Evolutionary conservation across 805 yeast genomes (phyloP).

Genomic region (Wickerhamiella cacticola): DNA sequence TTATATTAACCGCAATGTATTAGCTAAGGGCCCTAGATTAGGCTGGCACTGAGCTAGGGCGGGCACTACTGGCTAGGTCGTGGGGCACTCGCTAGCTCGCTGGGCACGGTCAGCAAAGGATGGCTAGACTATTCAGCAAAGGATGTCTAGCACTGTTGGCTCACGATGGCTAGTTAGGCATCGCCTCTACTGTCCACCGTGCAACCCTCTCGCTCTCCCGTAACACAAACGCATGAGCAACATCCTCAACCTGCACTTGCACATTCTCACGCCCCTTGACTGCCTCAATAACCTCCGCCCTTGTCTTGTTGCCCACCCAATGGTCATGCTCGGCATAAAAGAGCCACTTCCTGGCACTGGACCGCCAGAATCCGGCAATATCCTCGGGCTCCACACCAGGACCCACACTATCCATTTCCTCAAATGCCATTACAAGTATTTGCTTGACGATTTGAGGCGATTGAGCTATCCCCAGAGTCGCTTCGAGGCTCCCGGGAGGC

Average conservation of each 20-base stretch:
- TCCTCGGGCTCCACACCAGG: slow-evolving; percentile 29
- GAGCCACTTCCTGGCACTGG: slow-evolving; percentile 38
- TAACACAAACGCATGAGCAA: slow-evolving; percentile 9
- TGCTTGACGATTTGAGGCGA: slow-evolving; percentile 40
- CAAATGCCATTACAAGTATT: slow-evolving; percentile 43
- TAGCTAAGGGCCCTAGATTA: too few species aligned
- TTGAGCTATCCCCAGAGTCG: slow-evolving; percentile 35
- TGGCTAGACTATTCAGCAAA: too few species aligned
- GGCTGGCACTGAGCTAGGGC: too few species aligned
- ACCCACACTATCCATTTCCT: slow-evolving; percentile 45
- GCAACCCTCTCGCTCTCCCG: neutral
- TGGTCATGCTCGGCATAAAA: slow-evolving; percentile 50
- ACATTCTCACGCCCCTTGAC: slow-evolving; percentile 10
- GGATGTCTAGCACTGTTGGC: too few species aligned
- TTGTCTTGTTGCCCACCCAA: slow-evolving; percentile 49
- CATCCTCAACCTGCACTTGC: neutral
- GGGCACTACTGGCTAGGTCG: too few species aligned
- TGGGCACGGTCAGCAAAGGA: too few species aligned
- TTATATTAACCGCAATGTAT: too few species aligned
- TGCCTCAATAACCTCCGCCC: slow-evolving; percentile 31
- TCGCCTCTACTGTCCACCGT: neutral
- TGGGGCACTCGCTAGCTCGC: too few species aligned
- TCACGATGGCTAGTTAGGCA: too few species aligned
- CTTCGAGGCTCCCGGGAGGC: slow-evolving; percentile 16
- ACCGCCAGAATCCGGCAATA: slow-evolving; percentile 38